Conservation (phyloP, 108 stramenopile genomes). For the Pelagomonas calceolata region DNA sequence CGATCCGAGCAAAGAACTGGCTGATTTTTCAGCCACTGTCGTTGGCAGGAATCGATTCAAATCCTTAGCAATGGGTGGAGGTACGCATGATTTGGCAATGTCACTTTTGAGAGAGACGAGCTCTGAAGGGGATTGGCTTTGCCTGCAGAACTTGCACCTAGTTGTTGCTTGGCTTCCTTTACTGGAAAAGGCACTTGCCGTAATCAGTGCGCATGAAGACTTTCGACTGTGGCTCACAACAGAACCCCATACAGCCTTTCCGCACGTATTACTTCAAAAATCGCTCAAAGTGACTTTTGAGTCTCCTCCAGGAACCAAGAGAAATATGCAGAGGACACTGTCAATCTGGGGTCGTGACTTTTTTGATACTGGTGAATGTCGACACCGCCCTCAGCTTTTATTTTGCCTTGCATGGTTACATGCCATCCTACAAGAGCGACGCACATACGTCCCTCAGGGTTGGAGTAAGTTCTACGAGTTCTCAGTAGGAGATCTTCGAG, state of each 20-base stretch:
- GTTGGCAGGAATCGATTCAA: constrained; percentile 25
- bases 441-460: constrained; percentile 50
- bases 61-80: constrained; percentile 52
- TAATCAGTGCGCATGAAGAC: constrained; percentile 18
- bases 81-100: constrained; percentile 42
- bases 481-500: constrained; percentile 41
- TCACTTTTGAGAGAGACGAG: constrained; percentile 24
- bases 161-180: constrained; percentile 41
- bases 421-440: constrained; percentile 46
- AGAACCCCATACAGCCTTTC: constrained; percentile 38
- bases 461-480: constrained; percentile 59
- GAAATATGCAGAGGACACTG: constrained; percentile 44
- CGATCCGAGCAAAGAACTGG: constrained; percentile 44
- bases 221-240: constrained; percentile 55
- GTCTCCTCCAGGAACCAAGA: constrained; percentile 49
- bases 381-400: not conserved
- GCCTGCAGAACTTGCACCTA: constrained; percentile 53
- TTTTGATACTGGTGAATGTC: constrained; percentile 2
- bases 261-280: constrained; percentile 42
- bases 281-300: constrained; percentile 54
- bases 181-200: constrained; percentile 30
- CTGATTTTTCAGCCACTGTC: constrained; percentile 26
- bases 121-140: constrained; percentile 39
- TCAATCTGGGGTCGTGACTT: constrained; percentile 27
- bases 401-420: constrained; percentile 23